Percentiles rank a stretch among this genome's conserved stretches.
These are phyloP conservation scores for Aphanomyces invadans DNA, from an alignment of 352 stramenopile genomes.

Conservation along the genomic window DNA sequence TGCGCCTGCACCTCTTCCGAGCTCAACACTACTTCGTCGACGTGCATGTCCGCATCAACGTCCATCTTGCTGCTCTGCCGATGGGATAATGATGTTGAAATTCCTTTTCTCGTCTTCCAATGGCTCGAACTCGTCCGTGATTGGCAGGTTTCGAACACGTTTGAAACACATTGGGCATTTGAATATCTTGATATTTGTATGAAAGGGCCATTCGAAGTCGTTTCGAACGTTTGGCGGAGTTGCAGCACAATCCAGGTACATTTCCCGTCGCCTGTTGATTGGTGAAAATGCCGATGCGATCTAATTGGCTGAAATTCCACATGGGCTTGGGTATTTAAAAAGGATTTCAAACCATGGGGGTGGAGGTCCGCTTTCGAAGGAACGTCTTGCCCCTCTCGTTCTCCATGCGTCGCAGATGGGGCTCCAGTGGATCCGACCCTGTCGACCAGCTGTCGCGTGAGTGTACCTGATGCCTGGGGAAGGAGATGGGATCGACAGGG, in stretches of 20 bases:
- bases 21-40: constrained; percentile 30
- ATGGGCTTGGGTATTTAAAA: background rate
- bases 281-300: too few species aligned
- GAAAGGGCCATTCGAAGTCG: too few species aligned
- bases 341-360: background rate
- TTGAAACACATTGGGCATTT: background rate
- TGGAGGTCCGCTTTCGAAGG: background rate
- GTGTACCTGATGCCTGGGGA: too few species aligned
- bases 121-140: background rate
- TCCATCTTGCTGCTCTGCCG: background rate
- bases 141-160: background rate
- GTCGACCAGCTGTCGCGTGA: too few species aligned
- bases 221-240: background rate
- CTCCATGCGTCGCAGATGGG: too few species aligned
- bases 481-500: too few species aligned
- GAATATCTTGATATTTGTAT: too few species aligned
- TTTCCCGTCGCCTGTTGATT: too few species aligned
- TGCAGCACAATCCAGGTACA: background rate
- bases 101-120: background rate
- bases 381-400: too few species aligned
- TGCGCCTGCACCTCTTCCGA: constrained; percentile 42
- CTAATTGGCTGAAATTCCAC: background rate
- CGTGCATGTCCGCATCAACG: constrained; percentile 21
- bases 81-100: background rate
- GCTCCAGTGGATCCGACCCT: too few species aligned